Evolutionary conservation across 345 rosid genomes (phyloP), one percentile per base, ranked within the genome.

Genomic region (Zanthoxylum bungeanum): DNA sequence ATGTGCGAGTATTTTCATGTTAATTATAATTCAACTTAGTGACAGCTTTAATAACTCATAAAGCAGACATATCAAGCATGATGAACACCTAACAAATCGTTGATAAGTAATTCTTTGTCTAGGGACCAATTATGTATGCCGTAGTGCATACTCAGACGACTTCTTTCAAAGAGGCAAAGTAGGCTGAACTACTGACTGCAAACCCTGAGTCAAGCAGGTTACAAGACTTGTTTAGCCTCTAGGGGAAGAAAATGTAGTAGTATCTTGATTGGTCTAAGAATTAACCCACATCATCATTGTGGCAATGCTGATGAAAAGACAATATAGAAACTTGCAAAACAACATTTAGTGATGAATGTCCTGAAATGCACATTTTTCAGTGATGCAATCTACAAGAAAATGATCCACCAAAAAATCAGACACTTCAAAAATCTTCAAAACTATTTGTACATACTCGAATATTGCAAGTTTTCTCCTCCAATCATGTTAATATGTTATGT

Each of bases 321-420:
- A 30, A 30, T 57, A 14, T 9, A 40, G 27, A 56, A 56, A 55
- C 17, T 40, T 46, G 17, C 21, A 4, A 55, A 68, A 49, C 53
- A 55, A 27, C 47, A 10, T 25, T 5, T 4, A 22, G 36, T 53
- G 30, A 40, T 19, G 52, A 27, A 17, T 33, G 14, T 17, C 37
- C 21, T 9, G 49, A 39, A 69, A 69, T 39, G 63, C 52, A 39
- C 52, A 25, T 61, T 68, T 53, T 55, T 7, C 17, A 22, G 30
- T 59, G 63, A 37, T 17, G 49, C 61, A 56, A 42, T 69, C 63
- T 22, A 68, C 30, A 49, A 30, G 46, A 42, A 55, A 50, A 66
- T 34, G 22, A 50, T 21, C 70, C 46, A 67, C 34, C 36, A 14
- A 4, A 24, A 21, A 33, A 66, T 66, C 28, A 51, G 34, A 34